Evolutionary conservation across 495 filamentous ascomycete species (phyloP), one percentile per base, ranked within the genome.

Genomic region (Aspergillus affinis): DNA sequence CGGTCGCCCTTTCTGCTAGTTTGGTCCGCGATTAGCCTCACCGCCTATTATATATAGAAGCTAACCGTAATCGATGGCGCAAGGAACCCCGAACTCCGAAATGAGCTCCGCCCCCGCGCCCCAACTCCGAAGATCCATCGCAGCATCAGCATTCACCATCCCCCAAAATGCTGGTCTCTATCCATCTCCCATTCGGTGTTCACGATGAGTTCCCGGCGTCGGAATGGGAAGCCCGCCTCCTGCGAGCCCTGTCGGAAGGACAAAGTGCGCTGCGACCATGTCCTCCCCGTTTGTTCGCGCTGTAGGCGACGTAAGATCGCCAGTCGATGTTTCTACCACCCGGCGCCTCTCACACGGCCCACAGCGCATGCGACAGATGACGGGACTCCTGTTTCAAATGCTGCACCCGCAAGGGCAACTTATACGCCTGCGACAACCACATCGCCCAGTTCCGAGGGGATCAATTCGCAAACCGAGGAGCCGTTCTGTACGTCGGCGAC

Each of bases 221-320:
- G 77, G 5, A 82, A 81, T 70, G 77, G 79, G 9, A 75, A 77
- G 45, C 68, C 65, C 29, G 71, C 76, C 29, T 78, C 77, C 2
- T 82, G 79, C 57, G 76, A 82, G 74, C 76, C 78, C 15, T 82
- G 79, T 59, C 71, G 79, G 1, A 76, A 74, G 57, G 69, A 72
- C 49, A 81, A 82, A 65, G 66, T 81, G 32, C 71, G 75, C 21
- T 81, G 78, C 49, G 76, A 81, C 51, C 79, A 81, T 62, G 54
- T 57, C 5, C n/a, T 69, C 13, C 78, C 65, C 44, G 63, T 56
- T 17, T 76, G 69, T 55, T 66, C 62, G 51, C 70, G 59, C 55
- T 77, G 66, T 61, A 49, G 59, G 23, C 53, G 64, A 13, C 69
- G 75, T 17, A 69, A 67, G 5, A 64, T 70, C 2, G 51, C 65